Evolutionary conservation across 2,329 filamentous ascomycete species (phyloP).

Genomic region (Zymoseptoria tritici): DNA sequence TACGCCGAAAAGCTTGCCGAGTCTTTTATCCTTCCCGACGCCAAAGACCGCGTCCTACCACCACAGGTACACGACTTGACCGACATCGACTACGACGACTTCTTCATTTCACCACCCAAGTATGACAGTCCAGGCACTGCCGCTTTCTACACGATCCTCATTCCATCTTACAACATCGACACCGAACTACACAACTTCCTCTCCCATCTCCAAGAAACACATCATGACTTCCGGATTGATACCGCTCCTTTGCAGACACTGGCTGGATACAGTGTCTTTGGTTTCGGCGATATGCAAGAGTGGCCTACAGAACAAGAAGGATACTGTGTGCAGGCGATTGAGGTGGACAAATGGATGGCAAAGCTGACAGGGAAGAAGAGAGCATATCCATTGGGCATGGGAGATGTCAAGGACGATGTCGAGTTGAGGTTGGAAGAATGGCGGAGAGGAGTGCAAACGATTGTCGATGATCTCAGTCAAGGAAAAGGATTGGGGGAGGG

Average conservation of each 20-base stretch:
- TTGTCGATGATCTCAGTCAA: slow-evolving; percentile 52
- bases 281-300: slow-evolving; percentile 81
- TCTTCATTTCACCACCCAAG: slow-evolving; percentile 72
- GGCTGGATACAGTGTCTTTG: slow-evolving; percentile 87
- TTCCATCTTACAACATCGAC: slow-evolving; percentile 94
- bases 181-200: slow-evolving; percentile 83
- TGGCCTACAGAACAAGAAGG: slow-evolving; percentile 89
- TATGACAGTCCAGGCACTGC: slow-evolving; percentile 51
- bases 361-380: slow-evolving; percentile 79
- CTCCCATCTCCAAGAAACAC: slow-evolving; percentile 80
- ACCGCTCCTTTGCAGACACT: slow-evolving; percentile 71
- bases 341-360: slow-evolving; percentile 95
- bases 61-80: slow-evolving; percentile 70
- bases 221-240: slow-evolving; percentile 94
- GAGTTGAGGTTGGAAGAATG: slow-evolving; percentile 63
- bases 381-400: slow-evolving; percentile 82
- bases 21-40: slow-evolving; percentile 39
- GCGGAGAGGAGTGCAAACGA: slow-evolving; percentile 64
- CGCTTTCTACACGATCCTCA: slow-evolving; percentile 73
- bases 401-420: slow-evolving; percentile 64
- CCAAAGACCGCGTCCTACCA: slow-evolving; percentile 39
- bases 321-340: slow-evolving; percentile 85
- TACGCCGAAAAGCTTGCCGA: slow-evolving; percentile 58
- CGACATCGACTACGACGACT: slow-evolving; percentile 87
- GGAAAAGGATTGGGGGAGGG: slow-evolving; percentile 55